Percentiles rank a stretch among this genome's conserved stretches.
These are phyloP conservation scores for Yamadazyma atlantica DNA, from an alignment of 1,139 yeast species.

Conservation along the genomic window DNA sequence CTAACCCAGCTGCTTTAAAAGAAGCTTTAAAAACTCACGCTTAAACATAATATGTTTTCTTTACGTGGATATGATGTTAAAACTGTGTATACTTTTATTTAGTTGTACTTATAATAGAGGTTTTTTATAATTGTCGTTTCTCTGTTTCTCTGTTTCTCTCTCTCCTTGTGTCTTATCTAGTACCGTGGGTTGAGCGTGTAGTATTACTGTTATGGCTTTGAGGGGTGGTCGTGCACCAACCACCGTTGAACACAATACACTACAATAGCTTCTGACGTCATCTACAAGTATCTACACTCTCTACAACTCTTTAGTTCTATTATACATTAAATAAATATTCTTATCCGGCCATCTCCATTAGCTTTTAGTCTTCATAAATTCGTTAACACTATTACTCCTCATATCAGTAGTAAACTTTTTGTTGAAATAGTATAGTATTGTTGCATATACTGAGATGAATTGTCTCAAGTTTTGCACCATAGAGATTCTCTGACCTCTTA, in stretches of 20 bases:
- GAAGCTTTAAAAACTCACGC: slow-evolving; percentile 60
- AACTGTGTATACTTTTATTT: not conserved
- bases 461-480: slow-evolving; percentile 85
- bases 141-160: too few species aligned
- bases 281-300: too few species aligned
- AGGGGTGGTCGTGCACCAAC: too few species aligned
- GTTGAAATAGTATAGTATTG: slow-evolving; percentile 24
- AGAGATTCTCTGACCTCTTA: slow-evolving; percentile 70
- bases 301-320: too few species aligned
- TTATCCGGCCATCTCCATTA: not conserved
- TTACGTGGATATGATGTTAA: not conserved
- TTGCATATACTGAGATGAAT: slow-evolving; percentile 69
- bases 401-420: not conserved
- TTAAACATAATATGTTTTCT: slow-evolving; percentile 33
- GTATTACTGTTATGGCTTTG: too few species aligned
- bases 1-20: slow-evolving; percentile 81
- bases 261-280: too few species aligned
- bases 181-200: too few species aligned
- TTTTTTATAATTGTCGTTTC: not conserved
- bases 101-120: not conserved
- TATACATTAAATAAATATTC: slow-evolving; percentile 1
- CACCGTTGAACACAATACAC: too few species aligned
- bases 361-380: not conserved
- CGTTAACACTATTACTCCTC: not conserved
- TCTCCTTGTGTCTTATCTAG: too few species aligned